Base-by-base conservation (phyloP, 2,329 filamentous ascomycete species). In the Setomelanomma holmii region DNA sequence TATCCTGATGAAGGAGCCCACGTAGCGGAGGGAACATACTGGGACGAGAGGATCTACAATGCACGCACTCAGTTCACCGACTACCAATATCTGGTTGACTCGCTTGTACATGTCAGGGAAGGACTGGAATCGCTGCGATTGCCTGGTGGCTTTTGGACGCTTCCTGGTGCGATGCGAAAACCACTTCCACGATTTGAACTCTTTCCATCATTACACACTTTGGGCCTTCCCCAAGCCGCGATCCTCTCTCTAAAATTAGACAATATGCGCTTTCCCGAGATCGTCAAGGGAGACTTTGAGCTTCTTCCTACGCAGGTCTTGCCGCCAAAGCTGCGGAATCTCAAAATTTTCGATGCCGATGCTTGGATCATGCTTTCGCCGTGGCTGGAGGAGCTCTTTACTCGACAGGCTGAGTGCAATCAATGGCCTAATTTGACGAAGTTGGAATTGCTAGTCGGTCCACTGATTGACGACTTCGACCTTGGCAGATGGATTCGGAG, bases 91-190 rank as follows among this genome's bases (percentile, higher is more conserved):
- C 38, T 60, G 0, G 52, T 60, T 0, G 54, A 60, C 17, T 40
- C 24, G 4, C 19, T 60, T 12, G 7, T 50, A 10, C 54, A 58
- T 23, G n/a, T 60, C 3, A 43, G 54, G 3, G 43, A 47, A 12
- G 27, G 14, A 2, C 48, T 62, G 14, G 20, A 56, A 12, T 34
- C 12, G 8, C 20, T 62, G n/a, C 38, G 49, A 12, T 24, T 60
- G 2, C 59, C 56, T 7, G 56, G 56, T 2, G 59, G 59, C 6
- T 60, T 62, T 35, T 62, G 59, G 59, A 55, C 59, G 1, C 44
- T 60, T 11, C 56, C 56, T 6, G 54, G 56, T 5, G 51, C 45
- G 1, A 40, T 50, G 40, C 56, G 57, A 19, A 62, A 62, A 38
- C 56, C 57, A 0, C 21, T 62, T 24, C 59, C 59, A 4, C 46